These are phyloP conservation scores for Hymenoscyphus albidus DNA, from an alignment of 2,329 filamentous ascomycete species.

Conservation along the genomic window DNA sequence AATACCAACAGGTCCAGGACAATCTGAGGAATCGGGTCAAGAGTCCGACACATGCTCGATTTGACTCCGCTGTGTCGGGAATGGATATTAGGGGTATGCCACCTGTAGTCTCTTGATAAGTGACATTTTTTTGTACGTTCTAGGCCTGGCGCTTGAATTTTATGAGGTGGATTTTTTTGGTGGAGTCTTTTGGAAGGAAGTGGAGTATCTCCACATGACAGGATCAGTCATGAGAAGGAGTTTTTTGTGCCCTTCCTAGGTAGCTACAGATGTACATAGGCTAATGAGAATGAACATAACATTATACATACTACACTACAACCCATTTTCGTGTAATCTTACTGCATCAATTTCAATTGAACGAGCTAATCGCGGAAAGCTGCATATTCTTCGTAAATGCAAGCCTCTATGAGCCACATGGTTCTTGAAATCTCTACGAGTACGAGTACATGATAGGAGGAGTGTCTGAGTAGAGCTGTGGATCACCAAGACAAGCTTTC, in stretches of 20 bases:
- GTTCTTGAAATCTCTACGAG: too few species aligned
- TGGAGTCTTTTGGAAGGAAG: too few species aligned
- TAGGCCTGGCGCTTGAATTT: background rate
- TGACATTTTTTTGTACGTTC: background rate
- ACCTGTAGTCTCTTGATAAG: too few species aligned
- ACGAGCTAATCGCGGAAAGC: too few species aligned
- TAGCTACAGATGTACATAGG: background rate
- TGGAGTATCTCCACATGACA: background rate
- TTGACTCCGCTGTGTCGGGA: conserved; percentile 27
- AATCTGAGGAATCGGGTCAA: conserved; percentile 18
- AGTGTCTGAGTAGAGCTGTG: too few species aligned
- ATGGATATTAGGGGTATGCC: conserved; percentile 9
- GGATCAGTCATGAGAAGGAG: background rate
- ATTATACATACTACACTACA: background rate
- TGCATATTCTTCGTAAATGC: too few species aligned
- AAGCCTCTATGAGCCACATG: too few species aligned
- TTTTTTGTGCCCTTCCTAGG: background rate
- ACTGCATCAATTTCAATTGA: too few species aligned
- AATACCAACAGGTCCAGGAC: conserved; percentile 22
- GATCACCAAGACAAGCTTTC: too few species aligned
- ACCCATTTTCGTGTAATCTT: too few species aligned
- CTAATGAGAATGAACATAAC: background rate
- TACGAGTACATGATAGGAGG: too few species aligned
- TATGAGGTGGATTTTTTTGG: background rate
- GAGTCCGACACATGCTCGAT: conserved; percentile 23